These are phyloP conservation scores for Aureococcus anophagefferens DNA, from an alignment of 108 stramenopile species.

Conservation along the genomic window DNA sequence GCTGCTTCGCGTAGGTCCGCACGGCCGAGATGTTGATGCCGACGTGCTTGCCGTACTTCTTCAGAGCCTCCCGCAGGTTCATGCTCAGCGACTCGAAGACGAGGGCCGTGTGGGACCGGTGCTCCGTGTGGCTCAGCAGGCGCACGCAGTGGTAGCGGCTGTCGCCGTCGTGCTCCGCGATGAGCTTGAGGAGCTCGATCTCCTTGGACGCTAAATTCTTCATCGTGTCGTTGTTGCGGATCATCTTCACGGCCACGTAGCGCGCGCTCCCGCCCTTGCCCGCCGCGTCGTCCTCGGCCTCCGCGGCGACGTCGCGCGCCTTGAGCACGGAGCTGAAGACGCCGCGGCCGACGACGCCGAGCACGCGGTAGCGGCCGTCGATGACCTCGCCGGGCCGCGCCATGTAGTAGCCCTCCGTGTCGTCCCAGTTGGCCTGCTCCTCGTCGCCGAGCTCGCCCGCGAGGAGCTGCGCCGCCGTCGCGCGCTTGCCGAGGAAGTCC, in stretches of 20 bases:
- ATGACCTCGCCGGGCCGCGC: slow-evolving; percentile 73
- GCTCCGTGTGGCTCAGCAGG: slow-evolving; percentile 40
- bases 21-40: slow-evolving; percentile 82
- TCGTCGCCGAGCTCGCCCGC: slow-evolving; percentile 10
- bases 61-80: slow-evolving; percentile 73
- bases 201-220: slow-evolving; percentile 79
- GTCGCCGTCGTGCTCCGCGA: slow-evolving; percentile 27
- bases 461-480: neutral
- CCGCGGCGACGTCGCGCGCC: slow-evolving; percentile 28
- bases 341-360: slow-evolving; percentile 84
- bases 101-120: slow-evolving; percentile 63
- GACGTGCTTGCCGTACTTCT: slow-evolving; percentile 82
- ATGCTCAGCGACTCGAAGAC: slow-evolving; percentile 69
- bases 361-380: slow-evolving; percentile 56
- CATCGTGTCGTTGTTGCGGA: slow-evolving; percentile 97
- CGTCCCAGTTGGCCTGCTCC: slow-evolving; percentile 66
- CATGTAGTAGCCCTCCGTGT: slow-evolving; percentile 94
- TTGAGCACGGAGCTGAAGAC: slow-evolving; percentile 91
- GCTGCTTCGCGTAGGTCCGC: slow-evolving; percentile 72
- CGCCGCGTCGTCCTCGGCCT: slow-evolving; percentile 21
- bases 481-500: neutral
- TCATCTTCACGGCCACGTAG: slow-evolving; percentile 86
- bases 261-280: slow-evolving; percentile 25
- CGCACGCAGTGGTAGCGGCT: slow-evolving; percentile 37
- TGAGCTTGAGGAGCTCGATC: slow-evolving; percentile 17